Base-by-base conservation (phyloP, 352 stramenopile species). In the Phytophthora tentaculata region DNA sequence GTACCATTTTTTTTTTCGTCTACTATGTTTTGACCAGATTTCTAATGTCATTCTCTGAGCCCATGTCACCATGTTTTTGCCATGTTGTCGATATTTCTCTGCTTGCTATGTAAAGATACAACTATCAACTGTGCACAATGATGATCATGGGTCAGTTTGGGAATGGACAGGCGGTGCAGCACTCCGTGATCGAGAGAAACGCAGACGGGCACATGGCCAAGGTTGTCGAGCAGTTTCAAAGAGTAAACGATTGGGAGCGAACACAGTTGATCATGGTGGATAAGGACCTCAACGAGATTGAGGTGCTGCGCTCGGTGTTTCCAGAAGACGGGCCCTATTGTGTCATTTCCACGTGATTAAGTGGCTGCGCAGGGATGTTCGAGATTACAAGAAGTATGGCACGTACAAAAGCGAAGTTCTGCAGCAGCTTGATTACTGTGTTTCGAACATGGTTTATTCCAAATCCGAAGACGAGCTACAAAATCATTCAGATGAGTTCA, bases 211-310 rank as follows among this genome's bases (percentile, higher is more conserved):
- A 58, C 13, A 65, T 57, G 20, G 9, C 41, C n/a, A 65, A 58
- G 16, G n/a, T 57, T 3, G 35, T 51, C 4, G 49, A 66, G 14
- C 35, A 59, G 14, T 59, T 66, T 14, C 24, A 58, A 24, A 20
- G 12, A 0, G 23, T 48, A 0, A 58, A 53, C 10, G 19, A 52
- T 5, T 66, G 48, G 35, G 23, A 53, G 9, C 17, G 3, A 3
- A 58, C 58, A 5, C 35, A 32, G 22, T n/a, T 66, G 5, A 59
- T 66, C 6, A 53, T 66, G 48, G 48, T 66, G 2, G 58, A 66
- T 9, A 66, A 66, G 13, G 58, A 66, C 59, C n/a, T 59, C n/a
- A 66, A 65, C 12, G 37, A 65, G n/a, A 58, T 65, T 16, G 48
- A 58, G 8, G 48, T 65, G 19, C 23, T 65, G 17, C 50, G 43